Evolutionary conservation across 371 early-diverging fungal species (phyloP).

Genomic region (Syncephalastrum contaminatum): DNA sequence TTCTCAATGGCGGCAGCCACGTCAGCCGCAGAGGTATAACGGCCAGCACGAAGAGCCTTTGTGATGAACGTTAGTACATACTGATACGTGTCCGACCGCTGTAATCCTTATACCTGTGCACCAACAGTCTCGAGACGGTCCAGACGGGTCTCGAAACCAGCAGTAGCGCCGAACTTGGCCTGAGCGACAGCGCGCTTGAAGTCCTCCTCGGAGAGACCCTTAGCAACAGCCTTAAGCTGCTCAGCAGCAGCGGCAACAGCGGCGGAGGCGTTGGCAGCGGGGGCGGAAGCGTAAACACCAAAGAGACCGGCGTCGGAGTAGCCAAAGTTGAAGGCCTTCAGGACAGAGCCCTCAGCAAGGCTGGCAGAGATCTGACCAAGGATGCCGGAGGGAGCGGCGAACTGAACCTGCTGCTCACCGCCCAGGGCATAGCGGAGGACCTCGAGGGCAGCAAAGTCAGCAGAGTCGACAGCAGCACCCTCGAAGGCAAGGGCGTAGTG

Average conservation of each 20-base stretch:
- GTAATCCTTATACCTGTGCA: constrained; percentile 35
- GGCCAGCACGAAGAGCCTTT: constrained; percentile 49
- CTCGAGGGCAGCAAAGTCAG: constrained; percentile 71
- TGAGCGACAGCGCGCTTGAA: constrained; percentile 82
- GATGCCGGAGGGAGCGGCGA: constrained; percentile 71
- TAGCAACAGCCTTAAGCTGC: constrained; percentile 64
- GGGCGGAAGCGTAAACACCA: constrained; percentile 77
- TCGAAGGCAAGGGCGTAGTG: constrained; percentile 85
- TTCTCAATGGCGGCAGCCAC: constrained; percentile 57
- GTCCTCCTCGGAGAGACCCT: constrained; percentile 60
- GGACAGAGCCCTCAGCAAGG: constrained; percentile 49
- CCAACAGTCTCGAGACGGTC: constrained; percentile 51
- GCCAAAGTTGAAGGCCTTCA: constrained; percentile 80
- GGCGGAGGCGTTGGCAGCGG: constrained; percentile 55
- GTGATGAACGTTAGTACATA: constrained; percentile 3
- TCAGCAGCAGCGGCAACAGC: constrained; percentile 71
- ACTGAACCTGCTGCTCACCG: constrained; percentile 73
- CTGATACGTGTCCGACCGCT: background rate
- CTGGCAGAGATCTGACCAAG: constrained; percentile 69
- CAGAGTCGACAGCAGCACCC: constrained; percentile 63
- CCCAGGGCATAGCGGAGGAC: constrained; percentile 84
- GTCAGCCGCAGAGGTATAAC: constrained; percentile 47
- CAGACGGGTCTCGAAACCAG: constrained; percentile 60
- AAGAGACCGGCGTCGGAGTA: constrained; percentile 95
- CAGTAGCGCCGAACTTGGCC: constrained; percentile 79